Evolutionary conservation across 1,284 basidiomycete species (phyloP).

Genomic region (Cutaneotrichosporon cavernicola): DNA sequence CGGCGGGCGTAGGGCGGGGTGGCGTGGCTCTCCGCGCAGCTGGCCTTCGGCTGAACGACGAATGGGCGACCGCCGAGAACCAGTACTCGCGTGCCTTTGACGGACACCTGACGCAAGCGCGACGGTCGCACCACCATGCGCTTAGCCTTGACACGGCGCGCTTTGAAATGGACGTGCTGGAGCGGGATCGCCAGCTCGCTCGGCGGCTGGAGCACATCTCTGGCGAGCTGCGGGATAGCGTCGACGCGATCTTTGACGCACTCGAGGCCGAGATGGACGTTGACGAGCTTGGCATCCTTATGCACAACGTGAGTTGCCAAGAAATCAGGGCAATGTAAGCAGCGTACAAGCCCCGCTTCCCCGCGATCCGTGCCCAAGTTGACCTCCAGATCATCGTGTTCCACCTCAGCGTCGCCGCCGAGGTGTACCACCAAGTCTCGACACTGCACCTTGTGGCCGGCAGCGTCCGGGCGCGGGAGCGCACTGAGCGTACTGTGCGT

Average conservation of each 20-base stretch:
- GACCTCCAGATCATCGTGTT: constrained; percentile 6
- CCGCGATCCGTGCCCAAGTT: background rate
- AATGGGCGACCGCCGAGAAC: constrained; percentile 8
- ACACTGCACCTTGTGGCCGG: constrained; percentile 5
- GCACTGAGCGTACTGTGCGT: constrained; percentile 3
- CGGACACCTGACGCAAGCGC: background rate
- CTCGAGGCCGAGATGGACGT: constrained; percentile 6
- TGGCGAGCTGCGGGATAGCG: constrained; percentile 5
- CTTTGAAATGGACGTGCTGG: constrained; percentile 7
- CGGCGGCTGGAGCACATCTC: constrained; percentile 7
- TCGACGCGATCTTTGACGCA: constrained; percentile 6
- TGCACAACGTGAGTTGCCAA: constrained; percentile 6
- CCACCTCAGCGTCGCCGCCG: constrained; percentile 6
- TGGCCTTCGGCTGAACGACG: constrained; percentile 3
- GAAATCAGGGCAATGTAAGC: background rate
- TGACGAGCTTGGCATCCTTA: background rate
- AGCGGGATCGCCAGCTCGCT: constrained; percentile 4
- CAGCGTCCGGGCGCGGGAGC: background rate
- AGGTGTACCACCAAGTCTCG: constrained; percentile 7
- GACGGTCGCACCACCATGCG: constrained; percentile 3
- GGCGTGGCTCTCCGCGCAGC: constrained; percentile 5
- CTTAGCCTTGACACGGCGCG: constrained; percentile 1
- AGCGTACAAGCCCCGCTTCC: background rate
- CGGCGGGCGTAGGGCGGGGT: background rate
- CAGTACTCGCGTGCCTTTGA: constrained; percentile 5